phyloP scores from a whole-genome alignment of 163 green algal species.

The Scenedesmus sp. region DNA sequence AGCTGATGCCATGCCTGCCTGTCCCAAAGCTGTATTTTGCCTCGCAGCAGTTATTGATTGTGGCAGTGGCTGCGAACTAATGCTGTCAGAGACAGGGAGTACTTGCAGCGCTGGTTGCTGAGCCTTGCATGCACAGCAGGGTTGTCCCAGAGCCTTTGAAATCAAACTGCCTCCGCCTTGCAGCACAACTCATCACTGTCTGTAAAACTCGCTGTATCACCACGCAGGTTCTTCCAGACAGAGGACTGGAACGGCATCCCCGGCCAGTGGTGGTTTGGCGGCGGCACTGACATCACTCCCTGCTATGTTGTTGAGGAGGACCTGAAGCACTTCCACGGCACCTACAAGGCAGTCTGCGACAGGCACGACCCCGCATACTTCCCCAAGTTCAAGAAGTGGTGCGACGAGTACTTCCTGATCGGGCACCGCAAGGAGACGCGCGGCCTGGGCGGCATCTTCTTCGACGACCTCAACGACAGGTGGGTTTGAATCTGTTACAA shows the following conservation, averaged over 20 bases:
- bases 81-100: background rate
- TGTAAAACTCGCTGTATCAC: background rate
- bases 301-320: slow-evolving; percentile 96
- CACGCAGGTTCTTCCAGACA: slow-evolving; percentile 95
- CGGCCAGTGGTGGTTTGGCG: slow-evolving; percentile 99
- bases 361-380: slow-evolving; percentile 96
- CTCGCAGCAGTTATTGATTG: background rate
- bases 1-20: background rate
- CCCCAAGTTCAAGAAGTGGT: slow-evolving; percentile 95
- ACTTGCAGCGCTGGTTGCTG: background rate
- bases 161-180: background rate
- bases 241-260: slow-evolving; percentile 91
- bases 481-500: background rate
- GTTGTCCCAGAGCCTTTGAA: background rate
- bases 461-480: slow-evolving; percentile 96
- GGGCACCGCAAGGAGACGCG: slow-evolving; percentile 94
- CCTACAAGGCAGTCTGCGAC: slow-evolving; percentile 96
- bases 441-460: slow-evolving; percentile 99
- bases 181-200: background rate
- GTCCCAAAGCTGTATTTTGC: background rate
- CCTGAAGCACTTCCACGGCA: slow-evolving; percentile 98
- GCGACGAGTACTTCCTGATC: slow-evolving; percentile 99
- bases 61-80: background rate
- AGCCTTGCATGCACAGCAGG: background rate
- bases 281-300: slow-evolving; percentile 99